These are phyloP conservation scores for Neospermospora avenae DNA, from an alignment of 2,329 filamentous ascomycete species.

Conservation along the genomic window DNA sequence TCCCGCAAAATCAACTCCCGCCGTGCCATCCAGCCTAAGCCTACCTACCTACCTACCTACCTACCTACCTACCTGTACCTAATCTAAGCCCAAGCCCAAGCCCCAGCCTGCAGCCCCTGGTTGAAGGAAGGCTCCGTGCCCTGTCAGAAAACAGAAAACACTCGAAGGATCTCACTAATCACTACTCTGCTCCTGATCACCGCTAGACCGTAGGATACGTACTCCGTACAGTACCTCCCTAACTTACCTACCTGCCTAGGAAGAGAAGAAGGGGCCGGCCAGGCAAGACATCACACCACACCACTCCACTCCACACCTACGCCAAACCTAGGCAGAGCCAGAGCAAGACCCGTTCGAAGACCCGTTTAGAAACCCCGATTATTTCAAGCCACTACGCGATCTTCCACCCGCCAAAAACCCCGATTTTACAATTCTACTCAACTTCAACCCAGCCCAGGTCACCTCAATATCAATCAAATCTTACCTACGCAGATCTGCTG, in stretches of 20 bases:
- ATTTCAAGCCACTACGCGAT: neutral
- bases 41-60: neutral
- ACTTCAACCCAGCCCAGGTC: neutral
- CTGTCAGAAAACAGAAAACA: constrained; percentile 2
- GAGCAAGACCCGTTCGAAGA: neutral
- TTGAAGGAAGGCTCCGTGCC: neutral
- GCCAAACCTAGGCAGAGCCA: too few species aligned
- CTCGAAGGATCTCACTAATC: neutral
- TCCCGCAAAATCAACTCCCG: too few species aligned
- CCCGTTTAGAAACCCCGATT: neutral
- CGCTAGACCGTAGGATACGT: neutral
- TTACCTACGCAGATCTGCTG: constrained; percentile 5
- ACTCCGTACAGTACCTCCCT: neutral
- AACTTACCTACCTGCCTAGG: too few species aligned
- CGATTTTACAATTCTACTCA: neutral
- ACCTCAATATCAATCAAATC: neutral
- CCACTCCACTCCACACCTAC: too few species aligned
- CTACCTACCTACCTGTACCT: neutral
- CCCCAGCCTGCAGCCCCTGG: neutral
- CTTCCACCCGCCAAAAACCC: neutral
- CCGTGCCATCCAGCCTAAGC: neutral
- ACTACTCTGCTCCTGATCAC: neutral
- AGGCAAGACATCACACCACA: too few species aligned
- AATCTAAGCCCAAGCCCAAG: neutral
- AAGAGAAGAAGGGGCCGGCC: too few species aligned